A percentile compares a stretch with the other conserved stretches of the same genome.
Evolutionary conservation across 2,329 filamentous ascomycete species (phyloP).

Genomic region (Periconia sp.): DNA sequence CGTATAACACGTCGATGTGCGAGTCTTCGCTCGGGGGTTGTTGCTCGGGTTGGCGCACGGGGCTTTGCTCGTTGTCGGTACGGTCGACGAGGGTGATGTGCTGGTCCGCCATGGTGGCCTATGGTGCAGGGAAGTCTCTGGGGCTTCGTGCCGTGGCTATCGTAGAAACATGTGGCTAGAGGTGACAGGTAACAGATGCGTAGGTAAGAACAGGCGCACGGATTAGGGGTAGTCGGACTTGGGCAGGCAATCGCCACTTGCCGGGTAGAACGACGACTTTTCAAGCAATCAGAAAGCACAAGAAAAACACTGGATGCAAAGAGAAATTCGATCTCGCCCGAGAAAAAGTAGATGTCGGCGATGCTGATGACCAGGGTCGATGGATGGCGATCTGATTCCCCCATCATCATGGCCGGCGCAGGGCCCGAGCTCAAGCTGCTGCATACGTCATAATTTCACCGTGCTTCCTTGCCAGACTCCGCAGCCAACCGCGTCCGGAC

Average conservation of each 20-base stretch:
- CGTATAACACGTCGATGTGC: conserved; percentile 82
- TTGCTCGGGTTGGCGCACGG: conserved; percentile 23
- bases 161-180: conserved; percentile 33
- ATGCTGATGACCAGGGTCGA: conserved; percentile 2
- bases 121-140: neutral
- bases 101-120: conserved; percentile 55
- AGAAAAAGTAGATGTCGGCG: conserved; percentile 4
- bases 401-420: conserved; percentile 5
- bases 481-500: no score
- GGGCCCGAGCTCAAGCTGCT: conserved; percentile 31
- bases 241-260: neutral
- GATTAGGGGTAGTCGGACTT: conserved; percentile 23
- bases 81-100: conserved; percentile 72
- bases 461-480: conserved; percentile 28
- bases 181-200: conserved; percentile 18
- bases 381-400: conserved; percentile 26
- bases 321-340: neutral
- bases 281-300: conserved; percentile 4
- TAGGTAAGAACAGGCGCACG: no score
- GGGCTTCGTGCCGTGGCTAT: conserved; percentile 32
- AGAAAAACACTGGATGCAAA: conserved; percentile 10
- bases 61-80: conserved; percentile 46
- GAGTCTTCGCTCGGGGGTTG: conserved; percentile 28
- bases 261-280: no score
- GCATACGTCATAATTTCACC: conserved; percentile 29